Conservation (phyloP, 345 rosid species). For the Citrus trifoliata region DNA sequence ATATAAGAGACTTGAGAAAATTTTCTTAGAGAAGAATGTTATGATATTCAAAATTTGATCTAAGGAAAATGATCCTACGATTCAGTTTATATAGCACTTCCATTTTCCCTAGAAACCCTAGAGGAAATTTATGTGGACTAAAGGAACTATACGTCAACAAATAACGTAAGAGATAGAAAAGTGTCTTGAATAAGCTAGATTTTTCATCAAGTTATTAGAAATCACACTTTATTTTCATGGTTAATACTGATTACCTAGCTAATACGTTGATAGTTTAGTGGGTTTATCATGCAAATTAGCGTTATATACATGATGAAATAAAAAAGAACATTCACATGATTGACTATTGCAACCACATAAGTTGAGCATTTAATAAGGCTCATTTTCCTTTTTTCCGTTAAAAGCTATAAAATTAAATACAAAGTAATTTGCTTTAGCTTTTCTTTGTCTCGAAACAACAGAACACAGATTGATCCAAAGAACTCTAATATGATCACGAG, state of each 20-base stretch:
- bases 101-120: conserved; percentile 4
- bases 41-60: not conserved
- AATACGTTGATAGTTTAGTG: not conserved
- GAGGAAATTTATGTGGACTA: conserved; percentile 5
- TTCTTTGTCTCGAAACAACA: not conserved
- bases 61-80: not conserved
- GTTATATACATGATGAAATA: not conserved
- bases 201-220: conserved; percentile 8
- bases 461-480: not conserved
- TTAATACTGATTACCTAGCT: not conserved
- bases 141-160: not conserved
- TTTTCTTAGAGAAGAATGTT: too few species aligned
- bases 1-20: too few species aligned
- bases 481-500: conserved; percentile 19
- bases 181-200: conserved; percentile 7
- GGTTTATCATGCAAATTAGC: not conserved
- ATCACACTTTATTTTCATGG: too few species aligned
- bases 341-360: conserved; percentile 16
- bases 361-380: not conserved
- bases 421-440: not conserved
- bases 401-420: not conserved
- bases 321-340: conserved; percentile 19
- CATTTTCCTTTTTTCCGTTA: not conserved
- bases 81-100: conserved; percentile 4
- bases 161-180: not conserved